These are phyloP conservation scores for Camillea tinctor DNA, from an alignment of 2,329 filamentous ascomycete genomes.

Conservation along the genomic window DNA sequence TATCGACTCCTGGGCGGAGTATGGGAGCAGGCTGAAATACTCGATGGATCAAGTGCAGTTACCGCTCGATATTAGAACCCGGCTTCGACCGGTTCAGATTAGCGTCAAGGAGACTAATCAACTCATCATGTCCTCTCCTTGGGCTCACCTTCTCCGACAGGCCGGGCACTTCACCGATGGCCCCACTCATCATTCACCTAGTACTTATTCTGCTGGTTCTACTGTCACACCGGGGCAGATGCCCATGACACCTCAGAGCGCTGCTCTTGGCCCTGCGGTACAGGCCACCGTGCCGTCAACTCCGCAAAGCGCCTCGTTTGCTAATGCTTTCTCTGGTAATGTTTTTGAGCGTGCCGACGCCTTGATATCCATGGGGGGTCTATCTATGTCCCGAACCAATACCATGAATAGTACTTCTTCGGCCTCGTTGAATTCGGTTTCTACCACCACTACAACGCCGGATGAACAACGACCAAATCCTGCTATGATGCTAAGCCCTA, in stretches of 20 bases:
- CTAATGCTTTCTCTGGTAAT: constrained; percentile 53
- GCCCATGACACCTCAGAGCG: constrained; percentile 86
- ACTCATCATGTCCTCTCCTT: constrained; percentile 63
- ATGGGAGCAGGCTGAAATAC: constrained; percentile 60
- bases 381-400: constrained; percentile 55
- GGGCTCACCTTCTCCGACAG: constrained; percentile 46
- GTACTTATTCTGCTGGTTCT: constrained; percentile 35
- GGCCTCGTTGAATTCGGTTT: constrained; percentile 34
- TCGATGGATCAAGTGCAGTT: constrained; percentile 51
- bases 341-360: constrained; percentile 62
- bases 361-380: constrained; percentile 56
- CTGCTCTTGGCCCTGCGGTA: constrained; percentile 83
- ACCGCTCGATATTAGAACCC: constrained; percentile 66
- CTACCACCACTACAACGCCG: constrained; percentile 28
- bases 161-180: constrained; percentile 26
- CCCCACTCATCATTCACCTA: constrained; percentile 28
- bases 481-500: constrained; percentile 29
- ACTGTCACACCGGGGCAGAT: constrained; percentile 40
- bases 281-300: constrained; percentile 84
- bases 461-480: constrained; percentile 29
- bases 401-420: constrained; percentile 38
- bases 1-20: constrained; percentile 66
- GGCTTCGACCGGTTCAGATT: constrained; percentile 78
- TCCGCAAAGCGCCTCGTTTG: constrained; percentile 57
- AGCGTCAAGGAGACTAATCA: constrained; percentile 77